phyloP scores from a whole-genome alignment of 371 early-diverging fungal genomes.

The Coemansia sp. region DNA sequence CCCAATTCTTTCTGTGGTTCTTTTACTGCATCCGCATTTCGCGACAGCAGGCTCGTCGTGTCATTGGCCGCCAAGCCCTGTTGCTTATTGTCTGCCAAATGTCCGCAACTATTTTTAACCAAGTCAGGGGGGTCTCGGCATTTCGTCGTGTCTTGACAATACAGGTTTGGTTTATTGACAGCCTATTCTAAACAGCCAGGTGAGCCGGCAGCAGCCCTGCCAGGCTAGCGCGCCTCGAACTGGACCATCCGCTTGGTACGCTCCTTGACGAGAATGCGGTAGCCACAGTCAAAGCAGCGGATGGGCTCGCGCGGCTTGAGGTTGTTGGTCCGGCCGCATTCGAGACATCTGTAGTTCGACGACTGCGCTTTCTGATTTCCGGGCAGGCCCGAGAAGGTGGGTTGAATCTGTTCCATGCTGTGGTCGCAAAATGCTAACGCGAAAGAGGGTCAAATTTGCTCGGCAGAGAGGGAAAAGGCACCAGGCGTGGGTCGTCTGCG shows the following conservation, averaged over 20 bases:
- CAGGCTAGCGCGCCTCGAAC: slow-evolving; percentile 78
- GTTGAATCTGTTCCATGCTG: slow-evolving; percentile 2
- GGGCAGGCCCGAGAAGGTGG: slow-evolving; percentile 11
- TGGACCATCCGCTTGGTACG: slow-evolving; percentile 91
- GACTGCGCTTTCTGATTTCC: slow-evolving; percentile 1
- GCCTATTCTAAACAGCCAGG: neutral
- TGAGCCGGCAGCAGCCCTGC: neutral
- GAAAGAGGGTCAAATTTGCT: neutral
- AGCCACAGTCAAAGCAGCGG: slow-evolving; percentile 94
- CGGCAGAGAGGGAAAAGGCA: neutral
- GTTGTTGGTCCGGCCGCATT: slow-evolving; percentile 86
- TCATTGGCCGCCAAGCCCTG: too few species aligned
- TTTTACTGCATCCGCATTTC: too few species aligned
- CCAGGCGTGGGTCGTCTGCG: neutral
- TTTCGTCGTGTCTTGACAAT: too few species aligned
- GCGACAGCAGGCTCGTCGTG: too few species aligned
- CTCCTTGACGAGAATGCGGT: slow-evolving; percentile 96
- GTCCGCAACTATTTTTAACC: too few species aligned
- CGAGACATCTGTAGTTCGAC: slow-evolving; percentile 53
- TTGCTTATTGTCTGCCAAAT: too few species aligned
- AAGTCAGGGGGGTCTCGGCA: too few species aligned
- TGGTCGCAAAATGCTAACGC: too few species aligned
- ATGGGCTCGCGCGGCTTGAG: slow-evolving; percentile 93
- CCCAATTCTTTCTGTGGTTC: too few species aligned
- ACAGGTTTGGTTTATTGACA: too few species aligned